Conservation (phyloP, 2,329 filamentous ascomycete species). For the Phoma sp. region DNA sequence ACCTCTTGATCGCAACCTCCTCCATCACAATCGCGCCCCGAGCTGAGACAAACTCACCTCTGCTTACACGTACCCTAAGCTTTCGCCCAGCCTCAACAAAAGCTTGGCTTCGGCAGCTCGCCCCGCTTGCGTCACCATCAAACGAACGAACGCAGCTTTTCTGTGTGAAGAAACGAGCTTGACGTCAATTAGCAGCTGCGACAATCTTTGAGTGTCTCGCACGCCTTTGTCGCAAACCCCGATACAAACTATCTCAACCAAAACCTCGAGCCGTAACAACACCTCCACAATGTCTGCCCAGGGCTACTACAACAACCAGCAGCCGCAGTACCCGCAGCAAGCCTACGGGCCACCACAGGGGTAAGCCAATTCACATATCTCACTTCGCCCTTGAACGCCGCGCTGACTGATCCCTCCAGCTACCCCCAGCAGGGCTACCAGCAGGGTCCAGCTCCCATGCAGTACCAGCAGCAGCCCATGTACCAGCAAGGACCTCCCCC, state of each 20-base stretch:
- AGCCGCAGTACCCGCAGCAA: conserved; percentile 47
- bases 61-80: conserved; percentile 4
- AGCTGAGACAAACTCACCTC: not conserved
- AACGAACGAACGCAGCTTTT: conserved; percentile 2
- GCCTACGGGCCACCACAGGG: conserved; percentile 25
- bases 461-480: conserved; percentile 26
- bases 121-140: conserved; percentile 1
- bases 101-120: conserved; percentile 5
- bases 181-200: not conserved
- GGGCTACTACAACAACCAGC: conserved; percentile 43
- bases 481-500: conserved; percentile 59
- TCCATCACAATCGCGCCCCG: too few relatives aligned
- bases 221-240: not conserved
- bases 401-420: not conserved
- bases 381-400: not conserved
- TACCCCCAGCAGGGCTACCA: conserved; percentile 4
- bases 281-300: conserved; percentile 41
- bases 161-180: not conserved
- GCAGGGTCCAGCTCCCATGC: conserved; percentile 44
- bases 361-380: not conserved
- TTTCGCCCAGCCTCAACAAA: conserved; percentile 9
- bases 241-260: not conserved
- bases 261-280: not conserved
- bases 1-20: not conserved
- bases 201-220: not conserved